Evolutionary conservation across 2,329 filamentous ascomycete species (phyloP).

Genomic region (Fusarium bactridioides): DNA sequence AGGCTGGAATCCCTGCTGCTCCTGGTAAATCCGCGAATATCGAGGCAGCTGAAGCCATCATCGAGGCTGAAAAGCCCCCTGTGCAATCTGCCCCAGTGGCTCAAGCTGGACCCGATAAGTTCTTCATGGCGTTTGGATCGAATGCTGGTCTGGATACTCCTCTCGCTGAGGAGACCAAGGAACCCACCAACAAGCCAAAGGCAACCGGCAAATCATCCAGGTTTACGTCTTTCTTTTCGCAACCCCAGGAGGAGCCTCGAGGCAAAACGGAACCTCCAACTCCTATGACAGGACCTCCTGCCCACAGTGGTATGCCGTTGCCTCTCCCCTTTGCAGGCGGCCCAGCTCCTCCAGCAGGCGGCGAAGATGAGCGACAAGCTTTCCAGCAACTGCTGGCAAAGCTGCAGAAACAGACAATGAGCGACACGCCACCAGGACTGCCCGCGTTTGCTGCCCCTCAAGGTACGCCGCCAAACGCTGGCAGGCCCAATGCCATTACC

Average conservation of each 20-base stretch:
- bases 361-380: constrained; percentile 80
- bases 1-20: constrained; percentile 48
- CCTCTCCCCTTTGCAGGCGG: constrained; percentile 25
- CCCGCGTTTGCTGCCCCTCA: constrained; percentile 55
- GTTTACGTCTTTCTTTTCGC: constrained; percentile 81
- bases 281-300: constrained; percentile 47
- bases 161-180: constrained; percentile 58
- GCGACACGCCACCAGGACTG: constrained; percentile 54
- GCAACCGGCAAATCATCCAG: constrained; percentile 74
- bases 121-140: constrained; percentile 69
- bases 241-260: constrained; percentile 59
- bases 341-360: constrained; percentile 47
- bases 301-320: constrained; percentile 20
- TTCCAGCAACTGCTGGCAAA: constrained; percentile 86
- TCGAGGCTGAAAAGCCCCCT: constrained; percentile 61
- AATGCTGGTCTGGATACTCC: constrained; percentile 56
- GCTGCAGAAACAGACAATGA: constrained; percentile 68
- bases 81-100: constrained; percentile 68
- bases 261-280: constrained; percentile 59
- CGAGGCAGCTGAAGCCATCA: constrained; percentile 46
- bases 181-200: constrained; percentile 61
- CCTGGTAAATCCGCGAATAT: constrained; percentile 48
- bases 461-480: constrained; percentile 34
- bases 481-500: constrained; percentile 50
- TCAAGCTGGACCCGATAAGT: constrained; percentile 77